phyloP scores from a whole-genome alignment of 2,329 filamentous ascomycete genomes.

The Fusarium incarnatum region DNA sequence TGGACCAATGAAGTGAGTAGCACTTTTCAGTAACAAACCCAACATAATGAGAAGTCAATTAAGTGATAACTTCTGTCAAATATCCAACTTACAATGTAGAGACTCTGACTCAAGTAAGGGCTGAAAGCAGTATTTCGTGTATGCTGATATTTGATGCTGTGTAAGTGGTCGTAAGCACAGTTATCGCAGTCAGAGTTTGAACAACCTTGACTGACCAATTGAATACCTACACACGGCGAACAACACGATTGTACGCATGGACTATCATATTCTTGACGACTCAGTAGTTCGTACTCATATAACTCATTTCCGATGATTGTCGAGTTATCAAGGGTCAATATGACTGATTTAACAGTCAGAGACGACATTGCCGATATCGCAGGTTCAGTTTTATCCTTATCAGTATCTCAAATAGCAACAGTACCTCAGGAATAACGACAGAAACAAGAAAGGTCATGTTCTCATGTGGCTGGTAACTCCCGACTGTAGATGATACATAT shows the following conservation, averaged over 20 bases:
- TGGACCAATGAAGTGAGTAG: not conserved
- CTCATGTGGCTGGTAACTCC: not conserved
- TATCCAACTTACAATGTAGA: not conserved
- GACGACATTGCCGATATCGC: constrained; percentile 18
- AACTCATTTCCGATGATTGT: not conserved
- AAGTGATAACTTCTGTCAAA: not conserved
- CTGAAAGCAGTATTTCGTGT: not conserved
- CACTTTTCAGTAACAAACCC: not conserved
- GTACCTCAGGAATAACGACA: not conserved
- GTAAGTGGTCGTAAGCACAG: not conserved
- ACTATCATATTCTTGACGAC: not conserved
- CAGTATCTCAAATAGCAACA: not conserved
- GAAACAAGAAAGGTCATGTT: rapidly evolving
- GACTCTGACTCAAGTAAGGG: not conserved
- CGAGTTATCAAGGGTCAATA: not conserved
- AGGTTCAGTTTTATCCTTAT: not conserved
- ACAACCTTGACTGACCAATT: not conserved
- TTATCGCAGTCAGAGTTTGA: not conserved
- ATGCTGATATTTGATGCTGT: not conserved
- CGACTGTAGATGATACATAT: not conserved
- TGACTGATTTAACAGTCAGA: not conserved
- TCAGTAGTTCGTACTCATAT: not conserved
- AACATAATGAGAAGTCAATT: not conserved
- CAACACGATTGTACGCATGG: not conserved
- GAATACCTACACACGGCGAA: too few relatives aligned